phyloP scores from a whole-genome alignment of 2,329 filamentous ascomycete species.

The Plenodomus tracheiphilus region DNA sequence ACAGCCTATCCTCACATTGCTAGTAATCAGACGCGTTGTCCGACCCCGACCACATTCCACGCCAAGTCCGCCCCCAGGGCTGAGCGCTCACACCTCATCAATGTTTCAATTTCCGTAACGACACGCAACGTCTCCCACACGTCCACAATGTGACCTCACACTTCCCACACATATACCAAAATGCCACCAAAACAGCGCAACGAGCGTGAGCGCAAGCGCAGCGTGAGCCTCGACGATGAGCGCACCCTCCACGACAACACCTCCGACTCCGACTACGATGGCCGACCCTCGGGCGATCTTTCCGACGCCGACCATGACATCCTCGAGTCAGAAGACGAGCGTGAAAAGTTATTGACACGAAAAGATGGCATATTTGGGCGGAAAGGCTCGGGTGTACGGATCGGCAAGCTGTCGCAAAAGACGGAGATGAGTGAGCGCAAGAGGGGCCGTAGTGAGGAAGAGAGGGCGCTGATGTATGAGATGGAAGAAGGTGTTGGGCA shows the following conservation, averaged over 20 bases:
- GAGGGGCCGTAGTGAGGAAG: slow-evolving; percentile 61
- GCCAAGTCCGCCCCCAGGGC: slow-evolving; percentile 9
- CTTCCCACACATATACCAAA: slow-evolving; percentile 3
- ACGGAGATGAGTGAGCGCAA: slow-evolving; percentile 39
- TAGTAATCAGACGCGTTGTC: background rate
- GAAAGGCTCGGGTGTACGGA: slow-evolving; percentile 31
- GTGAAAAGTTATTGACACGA: slow-evolving; percentile 47
- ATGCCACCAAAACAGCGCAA: slow-evolving; percentile 29
- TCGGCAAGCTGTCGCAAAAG: slow-evolving; percentile 32
- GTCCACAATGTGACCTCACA: slow-evolving; percentile 17
- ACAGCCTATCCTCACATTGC: too few species aligned
- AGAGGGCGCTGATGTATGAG: slow-evolving; percentile 81
- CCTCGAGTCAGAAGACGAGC: slow-evolving; percentile 52
- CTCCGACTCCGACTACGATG: slow-evolving; percentile 36
- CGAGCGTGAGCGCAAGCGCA: slow-evolving; percentile 13
- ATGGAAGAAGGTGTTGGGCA: slow-evolving; percentile 81
- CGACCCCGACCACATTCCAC: too few species aligned
- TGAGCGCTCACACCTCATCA: slow-evolving; percentile 14
- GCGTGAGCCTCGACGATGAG: slow-evolving; percentile 31
- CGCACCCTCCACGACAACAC: slow-evolving; percentile 37
- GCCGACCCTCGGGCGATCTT: slow-evolving; percentile 41
- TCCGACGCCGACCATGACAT: slow-evolving; percentile 45
- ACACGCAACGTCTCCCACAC: slow-evolving; percentile 7
- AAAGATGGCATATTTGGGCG: slow-evolving; percentile 27
- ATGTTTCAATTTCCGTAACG: slow-evolving; percentile 3